A percentile compares a stretch with the other conserved stretches of the same genome.
Conservation (phyloP, 345 rosid genomes). For the Arabidopsis arenosa region DNA sequence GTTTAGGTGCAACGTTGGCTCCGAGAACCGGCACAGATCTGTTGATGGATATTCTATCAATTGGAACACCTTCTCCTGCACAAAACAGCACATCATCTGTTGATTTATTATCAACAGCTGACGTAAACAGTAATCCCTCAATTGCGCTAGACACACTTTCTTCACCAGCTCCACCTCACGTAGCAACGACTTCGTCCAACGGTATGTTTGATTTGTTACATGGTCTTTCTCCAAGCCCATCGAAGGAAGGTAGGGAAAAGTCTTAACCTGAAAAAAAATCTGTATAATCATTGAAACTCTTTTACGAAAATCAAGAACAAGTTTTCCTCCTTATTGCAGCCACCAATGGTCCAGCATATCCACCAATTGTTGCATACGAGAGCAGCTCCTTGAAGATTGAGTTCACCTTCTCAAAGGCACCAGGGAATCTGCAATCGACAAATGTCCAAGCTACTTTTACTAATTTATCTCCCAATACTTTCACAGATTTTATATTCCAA, state of each 20-base stretch:
- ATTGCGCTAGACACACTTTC: constrained; percentile 57
- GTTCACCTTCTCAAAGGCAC: constrained; percentile 77
- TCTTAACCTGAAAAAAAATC: constrained; percentile 15
- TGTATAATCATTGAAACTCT: constrained; percentile 29
- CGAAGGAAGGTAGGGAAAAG: constrained; percentile 60
- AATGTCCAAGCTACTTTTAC: constrained; percentile 73
- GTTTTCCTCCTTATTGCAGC: constrained; percentile 50
- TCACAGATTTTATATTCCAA: constrained; percentile 85
- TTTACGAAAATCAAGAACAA: constrained; percentile 15
- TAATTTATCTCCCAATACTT: constrained; percentile 67
- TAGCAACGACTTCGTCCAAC: constrained; percentile 52
- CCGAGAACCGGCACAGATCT: constrained; percentile 81
- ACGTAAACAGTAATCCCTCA: constrained; percentile 50
- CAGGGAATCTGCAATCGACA: constrained; percentile 75
- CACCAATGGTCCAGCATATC: constrained; percentile 76
- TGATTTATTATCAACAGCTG: constrained; percentile 65
- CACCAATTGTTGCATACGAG: constrained; percentile 78
- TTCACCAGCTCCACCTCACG: constrained; percentile 50
- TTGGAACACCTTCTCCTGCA: constrained; percentile 70
- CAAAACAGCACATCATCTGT: constrained; percentile 61
- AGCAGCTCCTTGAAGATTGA: constrained; percentile 81
- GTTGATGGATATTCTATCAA: constrained; percentile 86
- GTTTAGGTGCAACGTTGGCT: constrained; percentile 62
- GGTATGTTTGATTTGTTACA: constrained; percentile 85
- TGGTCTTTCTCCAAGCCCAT: constrained; percentile 69